Base-by-base conservation (phyloP, 495 filamentous ascomycete genomes). In the Amorphotheca resinae region DNA sequence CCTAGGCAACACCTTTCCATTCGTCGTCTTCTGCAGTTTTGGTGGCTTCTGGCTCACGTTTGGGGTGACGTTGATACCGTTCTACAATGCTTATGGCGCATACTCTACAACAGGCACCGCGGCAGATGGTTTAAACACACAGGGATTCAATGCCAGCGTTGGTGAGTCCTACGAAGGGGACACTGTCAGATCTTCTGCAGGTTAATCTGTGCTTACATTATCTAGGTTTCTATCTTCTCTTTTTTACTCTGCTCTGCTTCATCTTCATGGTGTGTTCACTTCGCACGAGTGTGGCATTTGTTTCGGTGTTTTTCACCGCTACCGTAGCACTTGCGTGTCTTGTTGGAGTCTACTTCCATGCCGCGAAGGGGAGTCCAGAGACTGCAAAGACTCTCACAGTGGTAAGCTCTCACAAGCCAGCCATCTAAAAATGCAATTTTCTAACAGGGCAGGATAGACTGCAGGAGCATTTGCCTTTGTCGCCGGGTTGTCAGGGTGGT, bases 1-100 rank as follows among this genome's bases (percentile, higher is more conserved):
- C 47, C 64, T 84, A 7, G 80, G 80, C 22, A 84, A 85, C 58
- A 85, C 80, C 1, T 87, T 85, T 51, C 73, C 78, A 0, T 76
- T 72, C 38, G 77, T 82, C 14, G 71, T 87, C 17, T 85, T 83
- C 55, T 59, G 55, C 15, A 63, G 63, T 17, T 77, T 74, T 50
- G 67, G n/a, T n/a, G 59, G 76, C 49, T 70, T 72, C 68, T 69
- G 77, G 73, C 65, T 72, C 31, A 59, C 63, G 32, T 80, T 72
- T 41, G 77, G 54, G 17, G 64, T 61, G 3, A 77, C 74, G 0
- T 66, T 80, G 15, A 63, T 65, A 36, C 79, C 77, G 0, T 66
- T 60, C 44, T 77, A 72, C 57, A 73, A 74, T 39, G 72, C 77
- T 21, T 49, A 58, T 32, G 58, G 59, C 23, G 38, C 53, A 14